These are phyloP conservation scores for Candida sanyaensis DNA, from an alignment of 1,139 yeast genomes.

Conservation along the genomic window DNA sequence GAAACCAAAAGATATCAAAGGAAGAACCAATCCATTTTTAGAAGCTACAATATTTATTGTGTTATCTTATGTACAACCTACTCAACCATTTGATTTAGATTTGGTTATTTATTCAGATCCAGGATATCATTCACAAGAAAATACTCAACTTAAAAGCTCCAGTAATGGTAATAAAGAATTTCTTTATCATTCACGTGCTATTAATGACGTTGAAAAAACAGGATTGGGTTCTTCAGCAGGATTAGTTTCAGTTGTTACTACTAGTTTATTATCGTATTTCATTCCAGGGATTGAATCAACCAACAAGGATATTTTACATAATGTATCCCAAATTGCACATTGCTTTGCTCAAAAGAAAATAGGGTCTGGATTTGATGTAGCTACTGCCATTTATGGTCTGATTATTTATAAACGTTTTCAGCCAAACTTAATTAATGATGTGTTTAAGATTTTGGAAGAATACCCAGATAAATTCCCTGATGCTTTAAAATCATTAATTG, in stretches of 20 bases:
- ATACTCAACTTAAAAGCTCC: slow-evolving; percentile 35
- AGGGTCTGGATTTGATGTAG: slow-evolving; percentile 97
- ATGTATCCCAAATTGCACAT: slow-evolving; percentile 85
- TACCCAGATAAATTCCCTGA: slow-evolving; percentile 11
- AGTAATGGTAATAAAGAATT: slow-evolving; percentile 45
- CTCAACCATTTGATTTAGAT: slow-evolving; percentile 29
- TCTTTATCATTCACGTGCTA: slow-evolving; percentile 58
- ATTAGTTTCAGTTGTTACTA: slow-evolving; percentile 75
- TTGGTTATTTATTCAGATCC: slow-evolving; percentile 81
- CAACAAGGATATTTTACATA: slow-evolving; percentile 57
- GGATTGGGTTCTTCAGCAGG: slow-evolving; percentile 98
- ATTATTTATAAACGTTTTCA: slow-evolving; percentile 75
- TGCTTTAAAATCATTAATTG: slow-evolving; percentile 40
- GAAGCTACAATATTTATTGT: slow-evolving; percentile 62
- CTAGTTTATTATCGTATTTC: slow-evolving; percentile 62
- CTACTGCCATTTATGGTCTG: slow-evolving; percentile 92
- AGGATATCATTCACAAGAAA: slow-evolving; percentile 81
- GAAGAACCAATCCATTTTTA: slow-evolving; percentile 67
- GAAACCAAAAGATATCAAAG: slow-evolving; percentile 21
- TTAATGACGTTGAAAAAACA: slow-evolving; percentile 82
- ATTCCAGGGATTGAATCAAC: slow-evolving; percentile 18
- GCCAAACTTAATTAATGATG: slow-evolving; percentile 50
- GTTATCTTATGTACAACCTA: slow-evolving; percentile 49
- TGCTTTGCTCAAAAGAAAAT: slow-evolving; percentile 93
- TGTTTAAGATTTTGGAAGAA: slow-evolving; percentile 23